Evolutionary conservation across 140 eudicot species (phyloP), one percentile per base, ranked within the genome.

Genomic region (Cichorium intybus): DNA sequence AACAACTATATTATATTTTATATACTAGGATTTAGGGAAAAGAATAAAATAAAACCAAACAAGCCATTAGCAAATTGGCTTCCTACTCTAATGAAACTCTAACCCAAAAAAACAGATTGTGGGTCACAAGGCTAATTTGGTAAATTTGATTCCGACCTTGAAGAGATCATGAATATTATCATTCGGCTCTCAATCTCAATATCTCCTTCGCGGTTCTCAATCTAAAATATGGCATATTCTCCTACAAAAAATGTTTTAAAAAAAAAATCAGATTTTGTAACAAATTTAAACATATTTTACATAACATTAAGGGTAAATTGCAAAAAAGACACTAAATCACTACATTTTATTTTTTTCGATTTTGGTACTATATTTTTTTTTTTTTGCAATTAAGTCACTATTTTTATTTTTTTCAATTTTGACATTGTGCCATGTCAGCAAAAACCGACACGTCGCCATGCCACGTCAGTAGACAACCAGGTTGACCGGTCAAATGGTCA

Each of bases 211-310:
- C 96, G 2, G 95, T 87, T 70, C 97, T 87, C 69, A 3, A 35
- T 62, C 98, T 82, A 56, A 91, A 87, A 68, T 91, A 91, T 47
- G 87, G 96, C 97, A 91, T 91, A 62, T 91, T 74, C 31, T 81
- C 90, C 97, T 91, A 48, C 49, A 75, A 73, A 16, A 27, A 59
- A 66, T 61, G 5, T 26, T 64, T 52, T n/a, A n/a, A n/a, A 59
- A 50, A n/a, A 64, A 4, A 46, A 3, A 45, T 62, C 24, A 55
- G 69, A 72, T 17, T 17, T 20, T 10, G 7, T 3, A 22, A 31
- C 59, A 53, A 21, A 52, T 24, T 53, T 18, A 20, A n/a, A n/a
- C n/a, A n/a, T n/a, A n/a, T n/a, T n/a, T n/a, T n/a, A n/a, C n/a
- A n/a, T n/a, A n/a, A n/a, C n/a, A n/a, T n/a, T n/a, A n/a, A n/a